Evolutionary conservation across 805 yeast genomes (phyloP), one percentile per base, ranked within the genome.

Genomic region (Myxozyma neglecta): DNA sequence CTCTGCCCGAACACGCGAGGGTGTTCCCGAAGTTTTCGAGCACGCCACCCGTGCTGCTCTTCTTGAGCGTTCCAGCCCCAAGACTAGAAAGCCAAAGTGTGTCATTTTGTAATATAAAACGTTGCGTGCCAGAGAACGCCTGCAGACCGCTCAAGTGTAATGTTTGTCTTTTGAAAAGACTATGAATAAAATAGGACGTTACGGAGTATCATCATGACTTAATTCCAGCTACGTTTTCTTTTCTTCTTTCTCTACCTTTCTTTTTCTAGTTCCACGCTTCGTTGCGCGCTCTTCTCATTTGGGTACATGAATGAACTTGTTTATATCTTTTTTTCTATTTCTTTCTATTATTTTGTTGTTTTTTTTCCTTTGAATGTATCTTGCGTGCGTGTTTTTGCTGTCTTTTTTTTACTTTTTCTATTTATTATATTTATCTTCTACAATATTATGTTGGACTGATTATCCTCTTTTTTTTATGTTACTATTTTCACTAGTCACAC

Each of bases 11-110:
- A 85, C 90, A 69, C 91, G 91, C 72, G 87, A 86, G 76, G 96
- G 96, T 78, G 97, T 90, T 62, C 86, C 90, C 75, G 96, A 90
- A 75, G 97, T 91, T 61, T 90, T 90, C 73, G 96, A 89, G 79
- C 85, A 89, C 69, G 97, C 97, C 39, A 90, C 97, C 29, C 84
- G 96, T 75, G 96, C 96, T 59, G 89, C 96, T 18, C 83, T 90
- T 71, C 83, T 82, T 80, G 84, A 85, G 84, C 86, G 76, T 83
- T 80, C 56, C 18, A 29, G 18, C 57, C 45, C 18, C 57, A 54
- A 20, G 39, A 11, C 71, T 37, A 43, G 36, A 75, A 77, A 75
- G 74, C 70, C 82, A 83, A 85, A 84, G 79, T 89, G 96, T 80
- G 79, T 81, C 70, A 80, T 88, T 68, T 83, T 88, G 79, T 89